phyloP scores from a whole-genome alignment of 2,329 filamentous ascomycete species.

The Colletotrichum noveboracense region DNA sequence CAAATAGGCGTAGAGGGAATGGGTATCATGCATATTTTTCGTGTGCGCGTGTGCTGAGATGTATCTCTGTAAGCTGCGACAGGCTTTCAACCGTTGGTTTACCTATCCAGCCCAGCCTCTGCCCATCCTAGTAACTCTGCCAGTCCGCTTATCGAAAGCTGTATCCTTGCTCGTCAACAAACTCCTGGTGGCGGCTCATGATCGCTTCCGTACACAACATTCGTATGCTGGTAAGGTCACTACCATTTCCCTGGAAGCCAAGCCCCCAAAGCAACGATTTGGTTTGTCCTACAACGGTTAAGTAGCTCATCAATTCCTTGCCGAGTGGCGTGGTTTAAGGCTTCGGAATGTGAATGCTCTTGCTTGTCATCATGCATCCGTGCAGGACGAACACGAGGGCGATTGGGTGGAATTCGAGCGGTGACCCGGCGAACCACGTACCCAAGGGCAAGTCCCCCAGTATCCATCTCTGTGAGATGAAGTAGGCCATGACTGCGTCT shows the following conservation, averaged over 20 bases:
- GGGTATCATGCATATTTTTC: constrained; percentile 16
- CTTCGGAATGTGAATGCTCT: constrained; percentile 94
- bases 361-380: constrained; percentile 94
- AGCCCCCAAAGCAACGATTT: neutral
- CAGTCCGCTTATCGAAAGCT: neutral
- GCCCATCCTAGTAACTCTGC: neutral
- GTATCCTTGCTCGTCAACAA: neutral
- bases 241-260: neutral
- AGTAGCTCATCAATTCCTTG: neutral
- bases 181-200: neutral
- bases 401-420: constrained; percentile 83
- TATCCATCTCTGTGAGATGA: constrained; percentile 82
- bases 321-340: constrained; percentile 47
- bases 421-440: constrained; percentile 67
- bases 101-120: neutral
- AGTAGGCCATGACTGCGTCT: constrained; percentile 86
- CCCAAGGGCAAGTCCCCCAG: constrained; percentile 81
- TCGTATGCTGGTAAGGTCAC: neutral
- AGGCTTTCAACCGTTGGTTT: neutral
- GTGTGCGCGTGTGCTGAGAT: neutral
- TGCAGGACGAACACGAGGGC: constrained; percentile 84
- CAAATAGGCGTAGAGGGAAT: neutral
- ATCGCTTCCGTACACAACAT: neutral
- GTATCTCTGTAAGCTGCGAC: neutral
- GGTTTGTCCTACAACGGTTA: neutral